Conservation (phyloP, 2,329 filamentous ascomycete species). For the Sporothrix humicola region DNA sequence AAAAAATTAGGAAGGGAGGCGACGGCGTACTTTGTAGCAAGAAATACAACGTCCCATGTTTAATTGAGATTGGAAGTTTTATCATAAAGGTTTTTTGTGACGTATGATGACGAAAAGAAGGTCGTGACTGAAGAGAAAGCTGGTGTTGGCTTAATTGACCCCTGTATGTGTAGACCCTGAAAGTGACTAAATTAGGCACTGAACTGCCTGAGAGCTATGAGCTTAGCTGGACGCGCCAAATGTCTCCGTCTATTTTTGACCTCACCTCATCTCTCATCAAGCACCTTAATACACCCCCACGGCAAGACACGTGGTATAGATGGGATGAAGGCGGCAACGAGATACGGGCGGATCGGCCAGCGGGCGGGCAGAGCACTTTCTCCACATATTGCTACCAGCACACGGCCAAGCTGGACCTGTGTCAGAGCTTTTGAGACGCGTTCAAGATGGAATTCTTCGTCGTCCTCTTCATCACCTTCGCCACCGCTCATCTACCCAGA, state of each 20-base stretch:
- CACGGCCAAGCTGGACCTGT: not conserved
- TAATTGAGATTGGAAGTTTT: not conserved
- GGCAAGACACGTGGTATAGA: not conserved
- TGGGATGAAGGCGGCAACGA: conserved; percentile 17
- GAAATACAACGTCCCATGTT: not conserved
- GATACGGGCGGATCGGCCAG: not conserved
- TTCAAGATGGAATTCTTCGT: not conserved
- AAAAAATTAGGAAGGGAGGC: not conserved
- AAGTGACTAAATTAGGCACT: not conserved
- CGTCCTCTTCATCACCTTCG: not conserved
- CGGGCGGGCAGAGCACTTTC: not conserved
- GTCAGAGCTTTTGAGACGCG: too few relatives aligned
- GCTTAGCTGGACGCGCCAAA: not conserved
- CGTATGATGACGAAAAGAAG: not conserved
- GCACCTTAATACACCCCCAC: not conserved
- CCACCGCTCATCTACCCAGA: conserved; percentile 52
- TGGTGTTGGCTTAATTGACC: not conserved
- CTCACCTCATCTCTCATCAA: not conserved
- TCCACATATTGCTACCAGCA: not conserved
- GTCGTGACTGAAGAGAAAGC: not conserved
- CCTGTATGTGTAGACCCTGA: not conserved
- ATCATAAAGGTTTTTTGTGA: not conserved
- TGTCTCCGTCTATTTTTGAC: too few relatives aligned
- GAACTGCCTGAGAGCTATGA: too few relatives aligned
- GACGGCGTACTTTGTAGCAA: not conserved